These are phyloP conservation scores for Endoconidiophora laricicola DNA, from an alignment of 2,329 filamentous ascomycete genomes.

Conservation along the genomic window DNA sequence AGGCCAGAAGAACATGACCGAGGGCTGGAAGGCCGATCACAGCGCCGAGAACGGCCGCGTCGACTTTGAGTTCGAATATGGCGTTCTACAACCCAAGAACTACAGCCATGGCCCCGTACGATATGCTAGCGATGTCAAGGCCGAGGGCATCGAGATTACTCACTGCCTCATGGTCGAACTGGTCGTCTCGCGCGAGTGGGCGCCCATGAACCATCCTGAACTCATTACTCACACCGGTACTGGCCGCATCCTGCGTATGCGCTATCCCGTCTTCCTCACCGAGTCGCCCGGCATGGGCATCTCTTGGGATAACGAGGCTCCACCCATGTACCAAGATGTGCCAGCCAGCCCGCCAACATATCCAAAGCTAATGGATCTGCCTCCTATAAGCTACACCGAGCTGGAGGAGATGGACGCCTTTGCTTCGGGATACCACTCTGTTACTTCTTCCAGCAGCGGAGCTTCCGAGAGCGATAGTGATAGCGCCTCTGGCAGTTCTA, in stretches of 20 bases:
- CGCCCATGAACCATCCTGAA: slow-evolving; percentile 47
- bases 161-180: slow-evolving; percentile 85
- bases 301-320: slow-evolving; percentile 91
- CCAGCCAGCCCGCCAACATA: slow-evolving; percentile 70
- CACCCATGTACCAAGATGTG: slow-evolving; percentile 86
- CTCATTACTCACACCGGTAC: slow-evolving; percentile 74
- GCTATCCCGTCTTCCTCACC: slow-evolving; percentile 70
- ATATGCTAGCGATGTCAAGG: slow-evolving; percentile 62
- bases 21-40: slow-evolving; percentile 73
- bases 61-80: slow-evolving; percentile 52
- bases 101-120: slow-evolving; percentile 21
- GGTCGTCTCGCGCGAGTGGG: slow-evolving; percentile 84
- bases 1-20: slow-evolving; percentile 65
- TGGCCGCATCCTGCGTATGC: slow-evolving; percentile 79
- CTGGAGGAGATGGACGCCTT: slow-evolving; percentile 7
- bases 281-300: slow-evolving; percentile 76
- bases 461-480: not conserved
- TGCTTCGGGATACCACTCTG: not conserved
- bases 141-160: slow-evolving; percentile 59
- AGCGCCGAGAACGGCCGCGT: slow-evolving; percentile 39
- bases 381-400: slow-evolving; percentile 10
- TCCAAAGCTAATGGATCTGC: slow-evolving; percentile 16
- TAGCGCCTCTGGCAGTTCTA: not conserved
- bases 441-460: not conserved
- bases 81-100: slow-evolving; percentile 28